Evolutionary conservation across 2,329 filamentous ascomycete species (phyloP).

Genomic region (Paraconiothyrium brasiliense): DNA sequence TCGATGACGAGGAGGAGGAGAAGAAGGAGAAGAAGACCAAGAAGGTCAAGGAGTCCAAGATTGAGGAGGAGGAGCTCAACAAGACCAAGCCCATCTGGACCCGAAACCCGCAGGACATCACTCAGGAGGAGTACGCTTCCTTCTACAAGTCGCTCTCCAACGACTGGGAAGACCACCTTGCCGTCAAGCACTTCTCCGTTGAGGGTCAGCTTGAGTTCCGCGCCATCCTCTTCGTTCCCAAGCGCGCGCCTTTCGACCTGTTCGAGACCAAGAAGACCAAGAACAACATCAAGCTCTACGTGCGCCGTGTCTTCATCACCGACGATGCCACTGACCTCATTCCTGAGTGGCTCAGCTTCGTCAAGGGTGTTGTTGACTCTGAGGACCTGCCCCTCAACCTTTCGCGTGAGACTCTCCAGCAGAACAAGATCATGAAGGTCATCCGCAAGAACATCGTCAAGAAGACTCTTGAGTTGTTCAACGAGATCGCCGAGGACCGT

Average conservation of each 20-base stretch:
- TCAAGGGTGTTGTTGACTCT: constrained; percentile 99
- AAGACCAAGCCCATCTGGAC: constrained; percentile 99
- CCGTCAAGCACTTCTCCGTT: constrained; percentile 99
- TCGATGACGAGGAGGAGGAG: constrained; percentile 83
- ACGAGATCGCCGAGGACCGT: constrained; percentile 98
- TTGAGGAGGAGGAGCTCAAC: constrained; percentile 99
- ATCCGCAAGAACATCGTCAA: constrained; percentile 99
- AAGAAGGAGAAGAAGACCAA: constrained; percentile 97
- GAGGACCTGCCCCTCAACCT: constrained; percentile 99
- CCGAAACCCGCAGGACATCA: constrained; percentile 95
- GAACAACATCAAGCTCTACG: constrained; percentile 99
- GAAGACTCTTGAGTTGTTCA: constrained; percentile 99
- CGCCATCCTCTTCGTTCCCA: constrained; percentile 98
- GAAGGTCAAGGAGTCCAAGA: constrained; percentile 98
- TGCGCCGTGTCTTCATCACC: constrained; percentile 99
- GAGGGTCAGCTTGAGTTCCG: constrained; percentile 99
- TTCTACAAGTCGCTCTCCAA: constrained; percentile 99
- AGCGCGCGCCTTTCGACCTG: constrained; percentile 98
- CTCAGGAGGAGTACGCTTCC: constrained; percentile 92
- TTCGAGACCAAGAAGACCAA: constrained; percentile 99
- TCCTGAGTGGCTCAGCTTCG: constrained; percentile 98
- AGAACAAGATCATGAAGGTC: constrained; percentile 99
- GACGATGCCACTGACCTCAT: constrained; percentile 99
- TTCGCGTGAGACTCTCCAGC: constrained; percentile 99
- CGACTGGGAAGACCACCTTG: constrained; percentile 99